phyloP scores from a whole-genome alignment of 2,329 filamentous ascomycete species.

The Phaeosphaeriaceae sp. region DNA sequence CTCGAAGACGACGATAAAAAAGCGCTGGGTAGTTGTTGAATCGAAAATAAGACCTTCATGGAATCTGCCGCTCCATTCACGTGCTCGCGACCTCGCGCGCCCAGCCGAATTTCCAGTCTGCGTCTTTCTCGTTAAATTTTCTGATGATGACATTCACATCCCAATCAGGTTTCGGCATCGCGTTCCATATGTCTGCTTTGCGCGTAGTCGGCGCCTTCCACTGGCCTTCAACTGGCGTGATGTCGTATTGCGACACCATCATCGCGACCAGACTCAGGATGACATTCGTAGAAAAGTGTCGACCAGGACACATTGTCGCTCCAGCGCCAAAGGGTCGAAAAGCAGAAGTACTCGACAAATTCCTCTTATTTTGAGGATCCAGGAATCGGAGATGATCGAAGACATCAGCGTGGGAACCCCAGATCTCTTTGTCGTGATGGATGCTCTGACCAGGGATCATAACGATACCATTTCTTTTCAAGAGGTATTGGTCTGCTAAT shows the following conservation, averaged over 20 bases:
- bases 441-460: slow-evolving; percentile 47
- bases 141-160: slow-evolving; percentile 28
- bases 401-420: slow-evolving; percentile 38
- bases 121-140: slow-evolving; percentile 7
- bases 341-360: slow-evolving; percentile 29
- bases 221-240: slow-evolving; percentile 24
- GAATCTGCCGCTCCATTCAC: not conserved
- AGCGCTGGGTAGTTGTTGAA: no score
- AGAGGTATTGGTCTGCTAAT: slow-evolving; percentile 40
- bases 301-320: slow-evolving; percentile 46
- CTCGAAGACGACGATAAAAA: no score
- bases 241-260: slow-evolving; percentile 44
- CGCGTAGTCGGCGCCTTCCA: slow-evolving; percentile 32
- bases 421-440: slow-evolving; percentile 41
- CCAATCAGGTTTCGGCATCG: slow-evolving; percentile 40
- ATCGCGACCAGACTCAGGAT: slow-evolving; percentile 44
- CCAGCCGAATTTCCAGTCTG: slow-evolving; percentile 34
- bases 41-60: no score
- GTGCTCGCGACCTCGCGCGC: not conserved
- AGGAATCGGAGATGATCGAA: slow-evolving; percentile 49
- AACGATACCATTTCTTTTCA: slow-evolving; percentile 46
- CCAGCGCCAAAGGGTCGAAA: slow-evolving; percentile 49
- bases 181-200: slow-evolving; percentile 41
- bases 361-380: slow-evolving; percentile 12
- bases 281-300: slow-evolving; percentile 48